Evolutionary conservation across 306 rosid species (phyloP).

Genomic region (Ziziphus jujuba): DNA sequence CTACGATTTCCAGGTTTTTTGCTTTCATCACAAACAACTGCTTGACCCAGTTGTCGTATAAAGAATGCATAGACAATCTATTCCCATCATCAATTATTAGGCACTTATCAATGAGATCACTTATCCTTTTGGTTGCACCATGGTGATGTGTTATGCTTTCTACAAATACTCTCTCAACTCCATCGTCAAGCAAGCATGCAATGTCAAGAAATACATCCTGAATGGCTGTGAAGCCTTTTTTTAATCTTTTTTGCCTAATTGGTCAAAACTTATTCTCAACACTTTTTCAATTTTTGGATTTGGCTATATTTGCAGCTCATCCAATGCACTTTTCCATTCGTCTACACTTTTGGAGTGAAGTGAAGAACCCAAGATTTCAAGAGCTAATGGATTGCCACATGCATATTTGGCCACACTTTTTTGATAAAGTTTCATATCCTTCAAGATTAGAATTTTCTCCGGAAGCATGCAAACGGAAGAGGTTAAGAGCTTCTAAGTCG

Average conservation of each 20-base stretch:
- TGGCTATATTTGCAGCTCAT: neutral
- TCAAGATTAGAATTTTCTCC: too few relatives aligned
- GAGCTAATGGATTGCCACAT: neutral
- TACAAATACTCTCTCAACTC: neutral
- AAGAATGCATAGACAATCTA: slow-evolving; percentile 7
- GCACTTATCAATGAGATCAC: neutral
- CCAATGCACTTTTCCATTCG: slow-evolving; percentile 3
- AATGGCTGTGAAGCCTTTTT: too few relatives aligned
- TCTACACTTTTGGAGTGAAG: neutral
- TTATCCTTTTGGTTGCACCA: neutral
- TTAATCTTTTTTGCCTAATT: neutral
- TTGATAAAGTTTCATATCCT: neutral
- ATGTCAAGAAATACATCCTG: slow-evolving; percentile 3
- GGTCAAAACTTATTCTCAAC: slow-evolving; percentile 1
- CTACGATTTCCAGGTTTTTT: too few relatives aligned
- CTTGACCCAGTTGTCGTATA: slow-evolving; percentile 15
- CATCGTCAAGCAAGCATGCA: neutral
- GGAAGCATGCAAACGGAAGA: too few relatives aligned
- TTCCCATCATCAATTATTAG: neutral
- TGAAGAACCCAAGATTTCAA: neutral
- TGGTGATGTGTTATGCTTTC: neutral
- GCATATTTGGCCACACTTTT: neutral
- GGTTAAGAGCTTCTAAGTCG: too few relatives aligned
- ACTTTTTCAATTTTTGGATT: neutral
- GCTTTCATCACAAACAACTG: slow-evolving; percentile 1